These are phyloP conservation scores for Caryocar brasiliense DNA, from an alignment of 441 rosid genomes.

Conservation along the genomic window DNA sequence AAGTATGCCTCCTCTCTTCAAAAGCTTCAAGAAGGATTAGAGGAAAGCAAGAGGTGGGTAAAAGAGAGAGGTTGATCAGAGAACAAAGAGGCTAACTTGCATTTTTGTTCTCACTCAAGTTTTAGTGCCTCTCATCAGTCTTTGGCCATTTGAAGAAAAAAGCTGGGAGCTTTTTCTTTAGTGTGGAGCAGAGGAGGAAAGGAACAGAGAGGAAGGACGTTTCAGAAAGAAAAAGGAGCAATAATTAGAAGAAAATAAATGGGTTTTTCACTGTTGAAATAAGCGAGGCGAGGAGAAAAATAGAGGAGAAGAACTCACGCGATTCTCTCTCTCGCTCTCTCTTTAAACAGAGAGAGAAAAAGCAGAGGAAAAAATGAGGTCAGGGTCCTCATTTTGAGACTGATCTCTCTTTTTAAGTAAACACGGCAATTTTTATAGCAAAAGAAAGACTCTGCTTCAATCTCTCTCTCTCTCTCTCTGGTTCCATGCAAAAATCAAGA, in stretches of 20 bases:
- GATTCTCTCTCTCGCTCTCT: constrained; percentile 8
- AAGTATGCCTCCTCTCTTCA: background rate
- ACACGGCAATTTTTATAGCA: no score
- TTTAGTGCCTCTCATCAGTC: no score
- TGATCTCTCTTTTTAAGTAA: constrained; percentile 8
- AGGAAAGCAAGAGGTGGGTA: background rate
- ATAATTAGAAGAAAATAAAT: background rate
- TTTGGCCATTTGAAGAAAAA: no score
- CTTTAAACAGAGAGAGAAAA: background rate
- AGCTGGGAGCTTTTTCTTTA: background rate
- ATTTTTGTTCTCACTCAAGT: background rate
- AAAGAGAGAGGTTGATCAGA: background rate
- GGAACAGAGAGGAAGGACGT: background rate
- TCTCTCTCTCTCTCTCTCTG: background rate
- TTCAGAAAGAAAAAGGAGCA: background rate
- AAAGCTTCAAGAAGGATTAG: background rate
- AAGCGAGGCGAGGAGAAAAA: background rate
- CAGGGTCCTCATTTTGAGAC: constrained; percentile 12
- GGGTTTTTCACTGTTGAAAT: background rate
- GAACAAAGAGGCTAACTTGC: background rate
- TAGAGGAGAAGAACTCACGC: constrained; percentile 21
- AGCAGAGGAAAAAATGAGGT: background rate
- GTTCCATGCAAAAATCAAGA: constrained; percentile 37
- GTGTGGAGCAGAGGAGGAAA: background rate
- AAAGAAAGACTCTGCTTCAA: no score